Conservation (phyloP, 1,284 basidiomycete species). For the Cerioporus squamosus region DNA sequence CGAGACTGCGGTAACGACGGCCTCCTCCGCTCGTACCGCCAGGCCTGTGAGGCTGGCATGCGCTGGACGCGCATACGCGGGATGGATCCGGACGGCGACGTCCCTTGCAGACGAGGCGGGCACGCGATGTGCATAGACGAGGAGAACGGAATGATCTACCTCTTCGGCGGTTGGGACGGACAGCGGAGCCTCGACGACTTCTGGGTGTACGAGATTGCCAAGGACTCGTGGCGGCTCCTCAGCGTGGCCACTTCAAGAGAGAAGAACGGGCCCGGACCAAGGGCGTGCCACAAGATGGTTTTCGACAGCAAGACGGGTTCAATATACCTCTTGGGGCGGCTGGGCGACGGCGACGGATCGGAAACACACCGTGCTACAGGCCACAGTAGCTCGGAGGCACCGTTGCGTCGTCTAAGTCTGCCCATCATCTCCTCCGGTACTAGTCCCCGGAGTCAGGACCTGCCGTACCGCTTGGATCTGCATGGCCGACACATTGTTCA, state of each 20-base stretch:
- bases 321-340: constrained; percentile 73
- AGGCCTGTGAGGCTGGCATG: constrained; percentile 57
- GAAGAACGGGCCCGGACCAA: constrained; percentile 67
- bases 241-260: constrained; percentile 60
- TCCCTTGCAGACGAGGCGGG: constrained; percentile 71
- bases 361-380: constrained; percentile 27
- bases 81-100: constrained; percentile 63
- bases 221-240: constrained; percentile 68
- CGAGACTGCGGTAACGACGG: constrained; percentile 51
- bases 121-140: constrained; percentile 85
- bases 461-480: not conserved
- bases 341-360: constrained; percentile 55
- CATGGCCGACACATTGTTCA: constrained; percentile 45
- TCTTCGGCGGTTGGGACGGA: constrained; percentile 85
- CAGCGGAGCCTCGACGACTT: constrained; percentile 77
- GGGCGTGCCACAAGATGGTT: constrained; percentile 85
- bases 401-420: too few relatives aligned
- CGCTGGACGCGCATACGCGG: constrained; percentile 61
- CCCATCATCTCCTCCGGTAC: not conserved
- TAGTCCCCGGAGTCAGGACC: not conserved
- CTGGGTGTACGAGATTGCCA: constrained; percentile 72
- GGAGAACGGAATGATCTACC: constrained; percentile 65
- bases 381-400: not conserved
- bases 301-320: constrained; percentile 72
- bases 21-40: constrained; percentile 64